phyloP scores from a whole-genome alignment of 2,329 filamentous ascomycete genomes.

The Fusarium odoratissimum region DNA sequence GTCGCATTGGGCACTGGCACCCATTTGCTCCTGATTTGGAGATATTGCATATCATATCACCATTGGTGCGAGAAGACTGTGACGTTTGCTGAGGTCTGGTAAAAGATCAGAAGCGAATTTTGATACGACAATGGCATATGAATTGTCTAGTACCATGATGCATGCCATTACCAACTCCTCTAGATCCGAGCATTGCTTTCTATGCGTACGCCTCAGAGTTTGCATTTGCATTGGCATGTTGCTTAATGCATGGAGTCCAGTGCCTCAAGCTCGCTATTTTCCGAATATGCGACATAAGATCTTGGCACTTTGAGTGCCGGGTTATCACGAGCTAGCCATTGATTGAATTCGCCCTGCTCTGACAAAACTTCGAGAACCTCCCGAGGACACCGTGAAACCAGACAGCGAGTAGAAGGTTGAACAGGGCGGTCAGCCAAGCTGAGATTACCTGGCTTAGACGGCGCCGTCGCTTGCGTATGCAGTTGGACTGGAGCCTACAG shows the following conservation, averaged over 20 bases:
- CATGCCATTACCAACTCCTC: slow-evolving; percentile 1
- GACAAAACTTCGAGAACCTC: background rate
- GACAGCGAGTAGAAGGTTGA: background rate
- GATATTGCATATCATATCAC: slow-evolving; percentile 11
- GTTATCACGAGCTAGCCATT: slow-evolving; percentile 4
- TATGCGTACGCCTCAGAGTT: slow-evolving; percentile 5
- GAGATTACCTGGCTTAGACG: slow-evolving; percentile 32
- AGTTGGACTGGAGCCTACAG: slow-evolving; percentile 27
- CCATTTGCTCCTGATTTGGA: slow-evolving; percentile 3
- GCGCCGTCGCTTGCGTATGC: slow-evolving; percentile 31
- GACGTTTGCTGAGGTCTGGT: background rate
- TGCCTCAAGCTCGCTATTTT: slow-evolving; percentile 9
- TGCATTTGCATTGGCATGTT: slow-evolving; percentile 14
- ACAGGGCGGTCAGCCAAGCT: slow-evolving; percentile 36
- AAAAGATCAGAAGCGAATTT: background rate
- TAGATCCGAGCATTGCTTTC: background rate
- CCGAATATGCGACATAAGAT: slow-evolving; percentile 9
- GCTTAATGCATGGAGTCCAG: slow-evolving; percentile 9
- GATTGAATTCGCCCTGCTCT: slow-evolving; percentile 29
- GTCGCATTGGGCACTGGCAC: slow-evolving; percentile 33
- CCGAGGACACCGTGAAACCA: slow-evolving; percentile 3
- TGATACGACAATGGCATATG: slow-evolving; percentile 29
- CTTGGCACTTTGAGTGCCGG: slow-evolving; percentile 17
- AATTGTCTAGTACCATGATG: slow-evolving; percentile 2
- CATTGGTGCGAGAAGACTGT: slow-evolving; percentile 16